Conservation (phyloP, 2,329 filamentous ascomycete species). For the Exophiala aquamarina region DNA sequence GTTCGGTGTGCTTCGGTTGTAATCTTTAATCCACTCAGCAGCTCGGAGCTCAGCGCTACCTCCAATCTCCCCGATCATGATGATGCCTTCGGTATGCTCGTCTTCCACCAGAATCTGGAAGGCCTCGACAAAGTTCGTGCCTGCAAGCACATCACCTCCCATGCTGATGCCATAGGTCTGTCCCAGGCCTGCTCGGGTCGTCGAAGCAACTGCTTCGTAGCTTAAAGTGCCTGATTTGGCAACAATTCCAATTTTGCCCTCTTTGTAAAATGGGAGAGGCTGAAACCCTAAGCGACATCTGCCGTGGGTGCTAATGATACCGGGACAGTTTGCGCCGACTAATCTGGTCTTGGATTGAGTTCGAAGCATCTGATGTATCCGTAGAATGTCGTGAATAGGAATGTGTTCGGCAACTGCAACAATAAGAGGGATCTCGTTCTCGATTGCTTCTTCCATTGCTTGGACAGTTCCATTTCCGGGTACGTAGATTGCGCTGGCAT, state of each 20-base stretch:
- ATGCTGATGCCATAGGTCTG: conserved; percentile 77
- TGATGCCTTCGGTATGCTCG: conserved; percentile 67
- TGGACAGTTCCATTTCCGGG: conserved; percentile 70
- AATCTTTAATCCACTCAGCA: conserved; percentile 71
- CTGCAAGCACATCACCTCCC: conserved; percentile 72
- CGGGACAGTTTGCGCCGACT: conserved; percentile 78
- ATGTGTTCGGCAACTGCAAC: conserved; percentile 80
- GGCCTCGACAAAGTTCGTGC: conserved; percentile 72
- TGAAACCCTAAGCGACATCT: conserved; percentile 75
- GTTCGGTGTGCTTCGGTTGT: conserved; percentile 55
- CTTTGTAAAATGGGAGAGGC: conserved; percentile 69
- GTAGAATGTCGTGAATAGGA: conserved; percentile 73
- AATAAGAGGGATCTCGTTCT: conserved; percentile 73
- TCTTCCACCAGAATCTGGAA: conserved; percentile 66
- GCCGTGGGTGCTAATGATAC: conserved; percentile 72
- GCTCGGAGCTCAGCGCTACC: conserved; percentile 69
- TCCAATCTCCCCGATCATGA: conserved; percentile 71
- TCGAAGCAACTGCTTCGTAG: conserved; percentile 75
- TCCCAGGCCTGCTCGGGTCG: conserved; percentile 71
- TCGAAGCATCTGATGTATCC: conserved; percentile 69
- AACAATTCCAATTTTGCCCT: conserved; percentile 70
- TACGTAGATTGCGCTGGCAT: conserved; percentile 78
- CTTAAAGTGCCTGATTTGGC: conserved; percentile 80
- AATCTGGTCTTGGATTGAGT: conserved; percentile 71
- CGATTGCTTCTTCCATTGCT: conserved; percentile 78